These are phyloP conservation scores for Boletus fagicola DNA, from an alignment of 768 basidiomycete species.

Conservation along the genomic window DNA sequence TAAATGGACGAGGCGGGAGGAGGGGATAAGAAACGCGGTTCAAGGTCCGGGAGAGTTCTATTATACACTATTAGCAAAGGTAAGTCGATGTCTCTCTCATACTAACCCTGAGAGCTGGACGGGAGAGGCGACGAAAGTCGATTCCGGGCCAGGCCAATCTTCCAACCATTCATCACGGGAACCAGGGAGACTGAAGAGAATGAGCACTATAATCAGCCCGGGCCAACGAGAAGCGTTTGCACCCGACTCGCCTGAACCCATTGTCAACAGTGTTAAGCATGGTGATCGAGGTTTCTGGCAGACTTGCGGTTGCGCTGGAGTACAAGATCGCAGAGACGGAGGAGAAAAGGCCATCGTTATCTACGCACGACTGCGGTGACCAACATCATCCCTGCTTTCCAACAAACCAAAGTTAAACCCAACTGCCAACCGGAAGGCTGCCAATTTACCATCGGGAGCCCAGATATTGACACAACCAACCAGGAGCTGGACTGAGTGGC, in stretches of 20 bases:
- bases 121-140: background rate
- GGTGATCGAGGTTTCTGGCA: background rate
- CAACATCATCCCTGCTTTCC: background rate
- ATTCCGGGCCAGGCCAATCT: too few species aligned
- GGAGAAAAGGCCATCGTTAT: background rate
- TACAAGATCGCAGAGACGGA: fast-evolving
- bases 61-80: background rate
- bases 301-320: background rate
- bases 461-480: background rate
- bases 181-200: background rate
- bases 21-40: too few species aligned
- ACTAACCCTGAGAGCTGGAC: background rate
- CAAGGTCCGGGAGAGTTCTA: background rate
- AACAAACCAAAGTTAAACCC: background rate
- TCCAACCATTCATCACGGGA: background rate
- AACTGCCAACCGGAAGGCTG: background rate
- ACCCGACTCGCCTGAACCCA: background rate
- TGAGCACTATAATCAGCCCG: background rate
- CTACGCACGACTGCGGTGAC: background rate
- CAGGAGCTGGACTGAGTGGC: background rate
- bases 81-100: background rate
- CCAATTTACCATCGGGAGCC: background rate
- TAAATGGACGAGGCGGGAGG: background rate
- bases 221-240: background rate
- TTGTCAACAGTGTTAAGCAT: background rate